Evolutionary conservation across 495 filamentous ascomycete genomes (phyloP), one percentile per base, ranked within the genome.

Genomic region (Penicillium verhagenii): DNA sequence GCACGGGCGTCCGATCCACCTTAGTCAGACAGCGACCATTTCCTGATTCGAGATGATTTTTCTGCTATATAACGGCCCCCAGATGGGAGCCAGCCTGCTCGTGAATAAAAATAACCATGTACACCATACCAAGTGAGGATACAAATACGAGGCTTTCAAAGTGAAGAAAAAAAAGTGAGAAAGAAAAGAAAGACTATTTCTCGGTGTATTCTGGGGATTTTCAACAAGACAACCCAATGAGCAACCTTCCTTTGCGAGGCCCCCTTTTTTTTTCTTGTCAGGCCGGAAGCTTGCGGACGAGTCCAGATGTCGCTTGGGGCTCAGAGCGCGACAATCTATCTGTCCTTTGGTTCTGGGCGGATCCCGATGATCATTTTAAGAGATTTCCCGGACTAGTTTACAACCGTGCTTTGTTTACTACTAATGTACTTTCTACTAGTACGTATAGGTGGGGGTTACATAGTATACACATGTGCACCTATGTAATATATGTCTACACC

Each of bases 1-100:
- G 60, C 60, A 66, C 63, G 59, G 50, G 53, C 63, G 54, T 58
- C 50, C 57, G 54, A 42, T 53, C 63, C 51, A 59, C 63, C 38
- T 59, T 45, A 58, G 44, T 61, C 54, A 58, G 47, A 20, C 39
- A 29, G n/a, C 45, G n/a, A 31, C 21, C 33, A 50, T 50, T 26
- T 33, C 21, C 5, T 9, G n/a, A 4, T 11, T 43, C 16, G 23
- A 19, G 28, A 21, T 16, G 19, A 20, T 33, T 20, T 5, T 6
- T 31, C 13, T 31, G 28, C 28, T 38, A 28, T 6, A 28, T 6
- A 28, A 28, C 26, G 26, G 26, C 26, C 26, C 26, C 26, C 6
- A 28, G 6, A 9, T 6, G 26, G 26, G 10, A 28, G 1, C 26
- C n/a, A n/a, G n/a, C n/a, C n/a, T n/a, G n/a, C n/a, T n/a, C n/a